Percentiles rank a stretch among this genome's conserved stretches.
These are phyloP conservation scores for Eutrema japonicum DNA, from an alignment of 345 rosid genomes.

Conservation along the genomic window DNA sequence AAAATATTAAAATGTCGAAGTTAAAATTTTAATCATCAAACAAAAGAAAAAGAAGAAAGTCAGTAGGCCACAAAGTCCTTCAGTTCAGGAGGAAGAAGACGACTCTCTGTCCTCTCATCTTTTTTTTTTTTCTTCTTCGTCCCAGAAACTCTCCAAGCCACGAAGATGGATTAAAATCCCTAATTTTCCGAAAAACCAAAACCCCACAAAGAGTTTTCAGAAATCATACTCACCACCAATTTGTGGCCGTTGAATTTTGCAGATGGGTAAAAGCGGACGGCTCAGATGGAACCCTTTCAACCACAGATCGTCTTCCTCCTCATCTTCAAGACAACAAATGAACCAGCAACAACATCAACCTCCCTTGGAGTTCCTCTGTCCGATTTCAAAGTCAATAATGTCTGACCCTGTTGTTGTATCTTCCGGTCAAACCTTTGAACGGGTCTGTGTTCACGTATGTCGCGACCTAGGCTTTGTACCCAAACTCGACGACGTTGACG, in stretches of 20 bases:
- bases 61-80: conserved; percentile 40
- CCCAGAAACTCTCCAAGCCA: not conserved
- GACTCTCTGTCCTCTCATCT: conserved; percentile 13
- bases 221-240: not conserved
- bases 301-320: conserved; percentile 42
- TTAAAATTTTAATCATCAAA: conserved; percentile 6
- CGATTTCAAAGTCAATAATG: conserved; percentile 69
- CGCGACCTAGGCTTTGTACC: conserved; percentile 56
- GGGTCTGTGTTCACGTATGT: conserved; percentile 69
- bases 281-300: conserved; percentile 69
- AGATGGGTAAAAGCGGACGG: conserved; percentile 70
- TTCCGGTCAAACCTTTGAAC: conserved; percentile 87
- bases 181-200: not conserved
- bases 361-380: conserved; percentile 73
- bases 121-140: not conserved
- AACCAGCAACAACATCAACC: conserved; percentile 30
- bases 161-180: conserved; percentile 26
- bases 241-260: conserved; percentile 19
- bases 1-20: conserved; percentile 1
- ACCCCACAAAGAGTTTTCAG: not conserved
- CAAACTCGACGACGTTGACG: conserved; percentile 49
- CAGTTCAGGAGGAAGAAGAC: conserved; percentile 37
- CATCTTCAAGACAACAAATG: conserved; percentile 21
- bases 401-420: conserved; percentile 82
- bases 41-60: conserved; percentile 15